Evolutionary conservation across 179 eudicot species (phyloP), one percentile per base, ranked within the genome.

Genomic region (Corrigiola litoralis): DNA sequence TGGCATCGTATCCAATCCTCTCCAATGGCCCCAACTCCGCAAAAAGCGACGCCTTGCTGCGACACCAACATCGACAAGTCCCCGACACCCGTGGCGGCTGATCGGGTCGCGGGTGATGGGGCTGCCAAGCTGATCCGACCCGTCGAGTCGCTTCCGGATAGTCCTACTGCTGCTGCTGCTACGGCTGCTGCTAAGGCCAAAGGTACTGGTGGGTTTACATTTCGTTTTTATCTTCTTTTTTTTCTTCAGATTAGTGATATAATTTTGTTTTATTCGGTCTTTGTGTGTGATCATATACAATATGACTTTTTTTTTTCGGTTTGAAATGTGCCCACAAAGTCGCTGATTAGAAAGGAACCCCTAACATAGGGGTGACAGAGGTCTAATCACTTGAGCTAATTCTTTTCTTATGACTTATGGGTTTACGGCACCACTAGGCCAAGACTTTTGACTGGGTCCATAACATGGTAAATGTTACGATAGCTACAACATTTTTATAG

Each of bases 21-120:
- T 80, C 16, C 84, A 80, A 80, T 80, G 81, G 84, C 84, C 81
- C 32, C 84, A 74, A 54, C 79, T 80, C 14, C 84, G 84, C 69
- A 80, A 74, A 80, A 80, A 70, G 14, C 81, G 84, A 54, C 81
- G 81, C 24, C 68, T 29, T 68, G 76, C 70, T 46, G 54, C 56
- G 20, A 32, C 33, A 14, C 13, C 52, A 55, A 25, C 9, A 20
- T 71, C 78, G 21, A 25, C 31, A 23, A 50, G 34, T 50, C 72
- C 65, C 25, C 66, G 67, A 53, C 50, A 28, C 42, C 72, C n/a
- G 51, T 51, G 27, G 68, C 66, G 6, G 67, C 41, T 27, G 58
- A 48, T 38, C 24, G 46, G 16, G 8, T 27, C 24, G 45, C 48
- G 58, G 47, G 52, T 27, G 72, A 68, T 68, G 69, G 58, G 47